phyloP scores from a whole-genome alignment of 805 yeast species.

The Metschnikowia matae region DNA sequence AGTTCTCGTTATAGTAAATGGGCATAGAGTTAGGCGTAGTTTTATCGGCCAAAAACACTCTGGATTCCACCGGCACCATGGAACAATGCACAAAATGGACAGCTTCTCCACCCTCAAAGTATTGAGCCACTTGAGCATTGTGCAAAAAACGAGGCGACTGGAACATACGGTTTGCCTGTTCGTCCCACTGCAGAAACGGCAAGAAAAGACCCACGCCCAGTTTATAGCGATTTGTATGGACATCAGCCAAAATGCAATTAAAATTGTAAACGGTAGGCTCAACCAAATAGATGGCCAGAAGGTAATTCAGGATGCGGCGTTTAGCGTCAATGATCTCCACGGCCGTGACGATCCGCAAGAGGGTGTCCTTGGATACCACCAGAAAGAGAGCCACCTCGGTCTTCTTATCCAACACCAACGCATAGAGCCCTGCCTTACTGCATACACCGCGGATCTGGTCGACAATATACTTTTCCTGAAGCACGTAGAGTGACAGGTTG shows the following conservation, averaged over 20 bases:
- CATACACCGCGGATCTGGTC: constrained; percentile 29
- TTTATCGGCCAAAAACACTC: constrained; percentile 64
- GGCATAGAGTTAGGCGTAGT: constrained; percentile 57
- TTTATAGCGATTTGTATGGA: constrained; percentile 66
- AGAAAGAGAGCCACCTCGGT: constrained; percentile 46
- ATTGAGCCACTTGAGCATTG: constrained; percentile 28
- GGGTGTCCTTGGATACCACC: constrained; percentile 45
- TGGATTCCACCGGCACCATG: constrained; percentile 63
- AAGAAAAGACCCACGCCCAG: constrained; percentile 69
- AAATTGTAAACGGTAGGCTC: constrained; percentile 66
- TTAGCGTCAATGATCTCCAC: constrained; percentile 59
- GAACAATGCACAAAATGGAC: constrained; percentile 30
- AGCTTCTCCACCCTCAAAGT: constrained; percentile 29
- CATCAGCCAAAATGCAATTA: constrained; percentile 76
- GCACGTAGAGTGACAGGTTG: constrained; percentile 16
- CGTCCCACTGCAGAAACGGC: constrained; percentile 43
- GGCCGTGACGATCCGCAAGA: constrained; percentile 55
- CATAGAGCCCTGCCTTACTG: constrained; percentile 29
- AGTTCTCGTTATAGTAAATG: constrained; percentile 62
- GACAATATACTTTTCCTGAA: constrained; percentile 15
- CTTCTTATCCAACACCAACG: constrained; percentile 52
- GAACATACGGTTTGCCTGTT: constrained; percentile 20
- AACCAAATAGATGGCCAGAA: constrained; percentile 77
- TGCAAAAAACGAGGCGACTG: constrained; percentile 23
- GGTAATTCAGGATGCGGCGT: constrained; percentile 56